Conservation (phyloP, 129 eudicot species). For the Tanacetum coccineum region DNA sequence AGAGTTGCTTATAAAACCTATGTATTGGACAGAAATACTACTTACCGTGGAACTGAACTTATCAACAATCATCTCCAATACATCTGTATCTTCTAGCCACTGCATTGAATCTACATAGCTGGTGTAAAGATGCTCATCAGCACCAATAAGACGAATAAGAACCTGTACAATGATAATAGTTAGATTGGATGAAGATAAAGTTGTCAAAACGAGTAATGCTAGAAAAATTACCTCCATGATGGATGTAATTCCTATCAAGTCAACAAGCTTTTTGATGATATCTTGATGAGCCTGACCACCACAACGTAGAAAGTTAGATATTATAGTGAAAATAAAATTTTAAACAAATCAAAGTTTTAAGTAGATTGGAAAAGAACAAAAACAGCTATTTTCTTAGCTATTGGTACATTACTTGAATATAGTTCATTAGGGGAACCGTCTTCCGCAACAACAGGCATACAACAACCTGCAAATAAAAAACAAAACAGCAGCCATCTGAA, state of each 20-base stretch:
- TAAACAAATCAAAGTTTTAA: not conserved
- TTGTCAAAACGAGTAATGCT: not conserved
- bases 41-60: conserved; percentile 90
- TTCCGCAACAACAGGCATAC: conserved; percentile 83
- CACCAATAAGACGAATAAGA: conserved; percentile 87
- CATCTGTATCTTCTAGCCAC: conserved; percentile 88
- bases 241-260: conserved; percentile 87
- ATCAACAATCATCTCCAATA: conserved; percentile 89
- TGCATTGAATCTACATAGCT: conserved; percentile 64
- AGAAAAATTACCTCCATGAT: conserved; percentile 81
- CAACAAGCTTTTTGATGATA: conserved; percentile 72
- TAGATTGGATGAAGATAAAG: conserved; percentile 17
- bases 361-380: not conserved
- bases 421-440: conserved; percentile 79
- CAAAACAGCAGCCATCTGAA: conserved; percentile 18
- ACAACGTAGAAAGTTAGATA: conserved; percentile 7
- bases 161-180: conserved; percentile 51
- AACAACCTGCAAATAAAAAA: conserved; percentile 57
- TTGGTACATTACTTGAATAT: conserved; percentile 61
- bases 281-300: conserved; percentile 69
- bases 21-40: conserved; percentile 14
- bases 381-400: not conserved
- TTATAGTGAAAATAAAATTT: not conserved
- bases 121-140: conserved; percentile 88
- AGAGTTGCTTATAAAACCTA: conserved; percentile 8